These are phyloP conservation scores for Penicillium paradoxum DNA, from an alignment of 495 filamentous ascomycete genomes.

Conservation along the genomic window DNA sequence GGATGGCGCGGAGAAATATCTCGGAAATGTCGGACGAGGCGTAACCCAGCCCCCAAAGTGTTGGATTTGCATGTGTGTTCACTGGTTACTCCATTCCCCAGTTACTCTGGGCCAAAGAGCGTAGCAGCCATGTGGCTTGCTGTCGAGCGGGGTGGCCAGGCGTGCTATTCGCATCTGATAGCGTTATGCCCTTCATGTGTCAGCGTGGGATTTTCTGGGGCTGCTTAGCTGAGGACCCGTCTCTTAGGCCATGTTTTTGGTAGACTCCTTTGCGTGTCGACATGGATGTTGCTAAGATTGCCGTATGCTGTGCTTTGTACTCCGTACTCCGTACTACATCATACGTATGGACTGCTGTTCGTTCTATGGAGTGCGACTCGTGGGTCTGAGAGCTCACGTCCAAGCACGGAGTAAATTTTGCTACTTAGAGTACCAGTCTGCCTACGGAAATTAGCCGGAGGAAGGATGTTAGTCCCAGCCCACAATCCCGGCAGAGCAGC, in stretches of 20 bases:
- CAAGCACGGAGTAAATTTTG: too few species aligned
- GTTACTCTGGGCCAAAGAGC: not conserved
- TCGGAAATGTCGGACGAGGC: not conserved
- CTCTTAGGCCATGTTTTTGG: not conserved
- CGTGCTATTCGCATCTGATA: not conserved
- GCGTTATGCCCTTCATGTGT: not conserved
- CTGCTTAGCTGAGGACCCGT: not conserved
- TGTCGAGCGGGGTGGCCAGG: not conserved
- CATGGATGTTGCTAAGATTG: too few species aligned
- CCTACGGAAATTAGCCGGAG: too few species aligned
- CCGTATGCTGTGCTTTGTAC: too few species aligned
- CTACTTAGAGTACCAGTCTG: too few species aligned
- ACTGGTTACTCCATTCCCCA: not conserved
- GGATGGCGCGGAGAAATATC: not conserved
- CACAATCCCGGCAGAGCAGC: too few species aligned
- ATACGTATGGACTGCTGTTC: too few species aligned
- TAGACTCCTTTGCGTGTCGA: not conserved
- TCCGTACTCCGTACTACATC: too few species aligned
- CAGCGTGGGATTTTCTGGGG: constrained; percentile 3
- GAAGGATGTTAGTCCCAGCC: too few species aligned
- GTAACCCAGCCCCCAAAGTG: not conserved
- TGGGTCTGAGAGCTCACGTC: too few species aligned
- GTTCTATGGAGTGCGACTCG: too few species aligned
- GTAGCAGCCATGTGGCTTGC: not conserved
- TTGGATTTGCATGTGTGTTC: not conserved